Evolutionary conservation across 1,284 basidiomycete species (phyloP), one percentile per base, ranked within the genome.

Genomic region (Puccinia coronata): DNA sequence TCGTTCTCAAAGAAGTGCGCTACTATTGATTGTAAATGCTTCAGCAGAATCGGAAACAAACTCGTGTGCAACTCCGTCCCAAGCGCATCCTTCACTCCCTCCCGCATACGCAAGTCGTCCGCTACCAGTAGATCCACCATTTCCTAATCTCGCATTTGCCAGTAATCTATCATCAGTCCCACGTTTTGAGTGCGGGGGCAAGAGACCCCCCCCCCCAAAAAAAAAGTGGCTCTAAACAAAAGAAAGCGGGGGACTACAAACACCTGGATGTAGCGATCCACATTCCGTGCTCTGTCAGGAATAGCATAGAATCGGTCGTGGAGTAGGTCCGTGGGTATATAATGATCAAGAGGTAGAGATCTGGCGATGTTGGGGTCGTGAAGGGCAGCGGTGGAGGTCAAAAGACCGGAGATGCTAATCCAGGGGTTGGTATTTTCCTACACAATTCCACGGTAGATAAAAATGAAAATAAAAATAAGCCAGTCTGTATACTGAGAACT

Each of bases 81-180:
- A 12, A 96, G 86, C 0, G 93, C 93, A 82, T 94, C 93, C 84
- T 91, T 90, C 3, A 92, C 92, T 6, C 90, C 89, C 84, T 95
- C 92, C 23, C 93, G 90, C 41, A 92, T 90, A 72, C 90, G 88
- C 3, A 91, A 88, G 72, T 90, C 89, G 25, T 91, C 89, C 41
- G 89, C 88, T 18, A 92, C 87, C 51, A 95, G 87, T 69, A 92
- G 87, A 63, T 90, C 90, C 23, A 93, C 91, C 47, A 93, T 88
- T 81, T 91, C 90, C n/a, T 88, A 88, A 51, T 51, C 41, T 49
- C 47, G 11, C 18, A 8, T 65, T 36, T 2, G 39, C 20, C n/a
- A 2, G 9, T 12, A 65, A 3, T 43, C 6, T n/a, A n/a, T n/a
- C n/a, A 28, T 63, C 18, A 47, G 55, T 57, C 55, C 25, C 36